Evolutionary conservation across 352 stramenopile genomes (phyloP).

Genomic region (Nothophytophthora sp.): DNA sequence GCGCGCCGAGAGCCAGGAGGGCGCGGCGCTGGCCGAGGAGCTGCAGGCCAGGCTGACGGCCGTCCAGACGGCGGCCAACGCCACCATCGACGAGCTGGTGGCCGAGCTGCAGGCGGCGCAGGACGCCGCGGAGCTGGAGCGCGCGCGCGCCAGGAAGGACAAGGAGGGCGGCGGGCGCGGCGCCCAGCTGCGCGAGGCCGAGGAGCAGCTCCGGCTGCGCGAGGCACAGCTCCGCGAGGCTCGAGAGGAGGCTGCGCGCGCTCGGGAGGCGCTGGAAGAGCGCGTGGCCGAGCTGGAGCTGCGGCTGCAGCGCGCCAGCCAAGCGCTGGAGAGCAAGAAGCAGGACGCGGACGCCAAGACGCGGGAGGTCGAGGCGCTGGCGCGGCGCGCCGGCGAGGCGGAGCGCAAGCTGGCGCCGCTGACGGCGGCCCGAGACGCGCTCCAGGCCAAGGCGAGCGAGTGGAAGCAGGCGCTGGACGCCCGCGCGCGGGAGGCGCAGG

Average conservation of each 20-base stretch:
- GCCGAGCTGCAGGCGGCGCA: conserved; percentile 57
- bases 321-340: conserved; percentile 56
- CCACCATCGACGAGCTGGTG: conserved; percentile 77
- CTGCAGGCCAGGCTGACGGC: conserved; percentile 68
- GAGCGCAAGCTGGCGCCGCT: conserved; percentile 65
- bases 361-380: conserved; percentile 55
- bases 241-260: conserved; percentile 18
- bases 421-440: conserved; percentile 45
- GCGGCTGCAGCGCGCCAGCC: conserved; percentile 19
- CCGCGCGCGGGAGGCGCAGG: conserved; percentile 47
- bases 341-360: conserved; percentile 54
- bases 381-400: conserved; percentile 45
- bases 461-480: conserved; percentile 57
- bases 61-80: conserved; percentile 74
- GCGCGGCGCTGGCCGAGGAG: conserved; percentile 42
- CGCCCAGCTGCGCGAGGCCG: conserved; percentile 34
- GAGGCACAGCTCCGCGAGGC: conserved; percentile 22
- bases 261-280: conserved; percentile 23
- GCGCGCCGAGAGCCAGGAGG: conserved; percentile 41
- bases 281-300: conserved; percentile 21
- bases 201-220: conserved; percentile 43
- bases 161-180: conserved; percentile 28
- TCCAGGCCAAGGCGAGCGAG: conserved; percentile 55
- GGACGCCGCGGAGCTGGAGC: conserved; percentile 56
- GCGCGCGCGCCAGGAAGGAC: conserved; percentile 53